These are phyloP conservation scores for Saccharum spontaneum DNA, from an alignment of 176 grass and related monocot genomes.

Conservation along the genomic window DNA sequence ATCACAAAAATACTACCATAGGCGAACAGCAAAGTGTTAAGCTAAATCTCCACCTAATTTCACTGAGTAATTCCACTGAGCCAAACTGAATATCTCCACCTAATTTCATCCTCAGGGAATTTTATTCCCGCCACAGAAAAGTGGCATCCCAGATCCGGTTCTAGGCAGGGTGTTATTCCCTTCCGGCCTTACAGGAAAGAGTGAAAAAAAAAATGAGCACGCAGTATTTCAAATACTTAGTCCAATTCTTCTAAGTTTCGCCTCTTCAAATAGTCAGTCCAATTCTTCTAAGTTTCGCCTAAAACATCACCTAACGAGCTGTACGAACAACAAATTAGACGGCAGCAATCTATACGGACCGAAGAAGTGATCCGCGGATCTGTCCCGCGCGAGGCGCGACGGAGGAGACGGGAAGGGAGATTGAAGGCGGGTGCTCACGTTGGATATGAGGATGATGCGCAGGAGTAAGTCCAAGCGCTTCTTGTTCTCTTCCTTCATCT, in stretches of 20 bases:
- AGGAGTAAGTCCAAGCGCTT: conserved; percentile 72
- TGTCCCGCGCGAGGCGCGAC: not conserved
- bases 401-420: not conserved
- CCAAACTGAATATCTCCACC: conserved; percentile 8
- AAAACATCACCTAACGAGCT: not conserved
- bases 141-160: not conserved
- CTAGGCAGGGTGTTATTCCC: not conserved
- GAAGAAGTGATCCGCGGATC: conserved; percentile 22
- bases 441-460: conserved; percentile 74
- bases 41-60: not conserved
- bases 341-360: not conserved
- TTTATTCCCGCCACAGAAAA: not conserved
- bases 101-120: not conserved
- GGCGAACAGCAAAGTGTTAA: too few species aligned
- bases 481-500: conserved; percentile 90
- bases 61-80: not conserved
- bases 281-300: not conserved
- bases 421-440: conserved; percentile 42
- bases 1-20: not conserved
- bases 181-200: too few species aligned
- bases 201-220: not conserved
- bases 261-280: not conserved
- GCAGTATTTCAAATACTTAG: not conserved
- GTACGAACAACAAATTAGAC: not conserved
- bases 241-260: not conserved